phyloP scores from a whole-genome alignment of 371 early-diverging fungal species.

The Nematocida parisii region DNA sequence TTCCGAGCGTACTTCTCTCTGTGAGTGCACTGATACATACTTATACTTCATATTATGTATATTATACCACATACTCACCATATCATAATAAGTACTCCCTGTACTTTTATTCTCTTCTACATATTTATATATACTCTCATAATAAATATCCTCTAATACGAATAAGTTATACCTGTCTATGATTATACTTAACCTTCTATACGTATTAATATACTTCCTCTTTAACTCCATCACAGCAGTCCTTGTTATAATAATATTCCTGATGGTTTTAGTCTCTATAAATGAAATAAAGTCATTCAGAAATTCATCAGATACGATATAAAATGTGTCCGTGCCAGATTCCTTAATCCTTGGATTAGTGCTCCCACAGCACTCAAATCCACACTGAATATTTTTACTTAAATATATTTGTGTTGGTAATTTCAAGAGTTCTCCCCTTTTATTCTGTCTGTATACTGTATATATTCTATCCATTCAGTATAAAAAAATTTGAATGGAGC shows the following conservation, averaged over 20 bases:
- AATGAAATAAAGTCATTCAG: slow-evolving; percentile 12
- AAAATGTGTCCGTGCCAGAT: neutral
- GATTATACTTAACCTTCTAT: slow-evolving; percentile 1
- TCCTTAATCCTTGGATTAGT: slow-evolving; percentile 12
- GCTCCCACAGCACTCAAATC: slow-evolving; percentile 26
- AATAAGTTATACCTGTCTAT: slow-evolving; percentile 35
- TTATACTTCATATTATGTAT: neutral
- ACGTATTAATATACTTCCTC: slow-evolving; percentile 4
- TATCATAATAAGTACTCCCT: neutral
- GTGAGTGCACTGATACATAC: slow-evolving; percentile 4
- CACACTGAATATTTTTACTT: slow-evolving; percentile 12
- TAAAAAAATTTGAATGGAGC: slow-evolving; percentile 42
- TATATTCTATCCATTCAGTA: slow-evolving; percentile 11
- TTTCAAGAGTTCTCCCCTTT: slow-evolving; percentile 4
- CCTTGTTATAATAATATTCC: slow-evolving; percentile 7
- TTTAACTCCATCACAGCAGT: neutral
- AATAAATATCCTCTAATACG: slow-evolving; percentile 25
- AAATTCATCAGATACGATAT: slow-evolving; percentile 20
- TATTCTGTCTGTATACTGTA: slow-evolving; percentile 15
- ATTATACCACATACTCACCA: neutral
- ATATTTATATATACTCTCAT: neutral
- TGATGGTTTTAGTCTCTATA: slow-evolving; percentile 21
- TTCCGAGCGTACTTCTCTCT: neutral
- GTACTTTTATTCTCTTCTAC: neutral
- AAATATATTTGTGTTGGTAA: slow-evolving; percentile 25